These are phyloP conservation scores for Pecoramyces ruminantium DNA, from an alignment of 192 early-diverging fungal species.

Conservation along the genomic window DNA sequence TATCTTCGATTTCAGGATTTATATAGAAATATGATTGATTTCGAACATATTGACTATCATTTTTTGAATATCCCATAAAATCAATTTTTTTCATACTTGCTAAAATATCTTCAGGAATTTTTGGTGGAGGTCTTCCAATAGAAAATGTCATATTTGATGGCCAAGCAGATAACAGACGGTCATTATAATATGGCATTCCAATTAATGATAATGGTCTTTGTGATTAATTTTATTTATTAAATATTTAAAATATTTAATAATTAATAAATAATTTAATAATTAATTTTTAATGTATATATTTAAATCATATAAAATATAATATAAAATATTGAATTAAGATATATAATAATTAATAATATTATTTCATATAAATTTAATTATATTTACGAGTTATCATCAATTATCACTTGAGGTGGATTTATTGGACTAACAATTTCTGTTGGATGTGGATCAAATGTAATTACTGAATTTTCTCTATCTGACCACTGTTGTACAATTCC, in stretches of 20 bases:
- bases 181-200: conserved; percentile 61
- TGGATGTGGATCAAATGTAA: conserved; percentile 45
- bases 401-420: conserved; percentile 8
- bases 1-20: conserved; percentile 9
- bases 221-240: not conserved
- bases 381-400: not conserved
- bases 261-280: no score
- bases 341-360: no score
- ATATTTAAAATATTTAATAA: not conserved
- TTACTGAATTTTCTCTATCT: conserved; percentile 37
- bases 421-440: conserved; percentile 28
- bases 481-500: conserved; percentile 67
- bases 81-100: conserved; percentile 74
- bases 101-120: conserved; percentile 58
- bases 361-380: not conserved
- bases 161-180: conserved; percentile 68
- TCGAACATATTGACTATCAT: conserved; percentile 51
- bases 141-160: conserved; percentile 40
- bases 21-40: conserved; percentile 49
- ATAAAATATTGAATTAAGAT: no score
- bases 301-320: no score
- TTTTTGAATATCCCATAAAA: conserved; percentile 87
- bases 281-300: no score
- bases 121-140: conserved; percentile 51
- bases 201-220: conserved; percentile 51